A percentile compares a stretch with the other conserved stretches of the same genome.
phyloP scores from a whole-genome alignment of 148 eudicot species.

The Fagopyrum homotropicum region DNA sequence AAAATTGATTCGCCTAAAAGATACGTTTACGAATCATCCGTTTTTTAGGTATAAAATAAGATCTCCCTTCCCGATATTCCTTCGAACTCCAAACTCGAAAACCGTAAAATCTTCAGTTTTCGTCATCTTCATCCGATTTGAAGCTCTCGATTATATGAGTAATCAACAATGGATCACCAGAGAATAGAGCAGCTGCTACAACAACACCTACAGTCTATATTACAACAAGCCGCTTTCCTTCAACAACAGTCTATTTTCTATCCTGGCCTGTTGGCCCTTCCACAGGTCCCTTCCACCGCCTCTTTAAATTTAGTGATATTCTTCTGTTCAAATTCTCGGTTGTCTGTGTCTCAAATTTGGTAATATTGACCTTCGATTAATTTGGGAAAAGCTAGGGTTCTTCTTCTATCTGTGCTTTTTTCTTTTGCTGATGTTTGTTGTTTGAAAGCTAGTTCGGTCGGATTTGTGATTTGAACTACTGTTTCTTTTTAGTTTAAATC shows the following conservation, averaged over 20 bases:
- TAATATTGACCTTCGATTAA: constrained; percentile 5
- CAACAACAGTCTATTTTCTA: constrained; percentile 66
- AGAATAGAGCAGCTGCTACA: constrained; percentile 57
- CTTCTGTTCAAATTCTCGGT: neutral
- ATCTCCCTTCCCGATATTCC: neutral
- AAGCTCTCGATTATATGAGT: constrained; percentile 14
- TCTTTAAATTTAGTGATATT: neutral
- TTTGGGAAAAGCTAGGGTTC: constrained; percentile 17
- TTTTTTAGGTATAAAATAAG: too few species aligned
- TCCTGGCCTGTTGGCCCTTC: constrained; percentile 69
- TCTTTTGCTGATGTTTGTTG: neutral
- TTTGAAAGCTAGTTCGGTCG: constrained; percentile 3
- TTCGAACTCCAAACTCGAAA: constrained; percentile 5
- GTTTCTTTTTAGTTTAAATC: neutral
- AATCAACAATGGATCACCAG: constrained; percentile 46
- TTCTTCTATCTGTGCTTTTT: neutral
- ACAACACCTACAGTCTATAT: constrained; percentile 59
- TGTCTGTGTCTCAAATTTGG: constrained; percentile 5
- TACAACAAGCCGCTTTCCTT: constrained; percentile 77
- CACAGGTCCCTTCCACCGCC: constrained; percentile 29
- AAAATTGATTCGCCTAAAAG: too few species aligned
- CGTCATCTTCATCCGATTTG: neutral
- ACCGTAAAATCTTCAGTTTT: constrained; percentile 6
- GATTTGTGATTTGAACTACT: neutral
- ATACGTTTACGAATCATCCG: too few species aligned